phyloP scores from a whole-genome alignment of 305 asterid species.

The Fraxinus floribunda region DNA sequence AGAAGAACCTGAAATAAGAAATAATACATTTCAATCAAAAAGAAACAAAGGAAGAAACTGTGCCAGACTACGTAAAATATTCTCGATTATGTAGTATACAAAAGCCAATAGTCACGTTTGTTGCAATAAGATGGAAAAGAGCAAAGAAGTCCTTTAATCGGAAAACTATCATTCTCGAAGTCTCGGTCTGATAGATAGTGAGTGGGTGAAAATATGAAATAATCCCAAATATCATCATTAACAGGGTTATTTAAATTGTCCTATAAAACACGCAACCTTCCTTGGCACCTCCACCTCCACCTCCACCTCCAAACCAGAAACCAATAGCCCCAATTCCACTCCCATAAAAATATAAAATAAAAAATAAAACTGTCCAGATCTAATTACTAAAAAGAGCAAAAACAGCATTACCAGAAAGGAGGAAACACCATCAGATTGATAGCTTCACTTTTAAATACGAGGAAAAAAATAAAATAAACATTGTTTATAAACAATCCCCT shows the following conservation, averaged over 20 bases:
- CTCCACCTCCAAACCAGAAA: not conserved
- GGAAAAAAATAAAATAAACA: not conserved
- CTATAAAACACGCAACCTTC: not conserved
- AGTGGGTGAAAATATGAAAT: not conserved
- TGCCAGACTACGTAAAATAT: not conserved
- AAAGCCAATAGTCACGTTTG: not conserved
- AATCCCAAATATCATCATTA: not conserved
- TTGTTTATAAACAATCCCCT: not conserved
- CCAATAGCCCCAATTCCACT: not conserved
- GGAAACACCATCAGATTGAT: not conserved
- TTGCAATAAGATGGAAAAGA: not conserved
- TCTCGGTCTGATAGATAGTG: not conserved
- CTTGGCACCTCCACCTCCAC: not conserved
- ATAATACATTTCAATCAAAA: not conserved
- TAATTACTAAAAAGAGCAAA: not conserved
- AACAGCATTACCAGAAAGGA: not conserved
- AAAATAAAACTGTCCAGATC: not conserved
- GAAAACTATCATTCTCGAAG: not conserved
- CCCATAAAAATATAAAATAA: not conserved
- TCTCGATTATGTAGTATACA: not conserved
- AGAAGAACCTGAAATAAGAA: slow-evolving; percentile 60
- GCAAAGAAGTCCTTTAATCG: not conserved
- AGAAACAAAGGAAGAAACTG: not conserved
- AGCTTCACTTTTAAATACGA: not conserved
- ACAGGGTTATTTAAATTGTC: not conserved